phyloP scores from a whole-genome alignment of 192 early-diverging fungal species.

The Coemansia sp. region DNA sequence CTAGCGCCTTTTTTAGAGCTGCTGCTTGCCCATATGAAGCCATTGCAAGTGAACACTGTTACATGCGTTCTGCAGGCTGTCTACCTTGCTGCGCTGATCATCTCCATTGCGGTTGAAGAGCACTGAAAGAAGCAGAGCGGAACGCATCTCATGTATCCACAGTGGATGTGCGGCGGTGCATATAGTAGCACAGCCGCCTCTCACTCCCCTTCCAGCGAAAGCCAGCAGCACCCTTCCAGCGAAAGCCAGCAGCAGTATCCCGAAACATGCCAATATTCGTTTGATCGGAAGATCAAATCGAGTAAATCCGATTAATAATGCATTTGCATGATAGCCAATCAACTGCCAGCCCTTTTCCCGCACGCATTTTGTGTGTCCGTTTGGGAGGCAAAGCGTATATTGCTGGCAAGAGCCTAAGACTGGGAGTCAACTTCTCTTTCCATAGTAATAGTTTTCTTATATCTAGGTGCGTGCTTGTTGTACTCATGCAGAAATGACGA shows the following conservation, averaged over 20 bases:
- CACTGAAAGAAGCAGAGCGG: not conserved
- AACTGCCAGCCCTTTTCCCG: not conserved
- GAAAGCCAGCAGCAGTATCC: no score
- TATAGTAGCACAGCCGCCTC: not conserved
- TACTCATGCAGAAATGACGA: constrained; percentile 6
- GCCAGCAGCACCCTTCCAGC: no score
- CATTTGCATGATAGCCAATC: no score
- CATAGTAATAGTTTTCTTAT: constrained; percentile 20
- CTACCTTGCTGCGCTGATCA: not conserved
- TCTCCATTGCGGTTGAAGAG: not conserved
- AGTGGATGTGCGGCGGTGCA: not conserved
- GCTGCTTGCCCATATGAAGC: not conserved
- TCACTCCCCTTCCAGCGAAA: no score
- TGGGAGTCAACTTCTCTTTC: constrained; percentile 9
- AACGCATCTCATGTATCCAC: not conserved
- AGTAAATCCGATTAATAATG: no score
- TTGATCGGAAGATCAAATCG: no score
- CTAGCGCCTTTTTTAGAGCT: no score
- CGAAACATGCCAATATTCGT: no score
- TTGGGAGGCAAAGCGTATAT: not conserved
- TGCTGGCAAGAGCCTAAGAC: not conserved
- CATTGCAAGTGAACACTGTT: not conserved
- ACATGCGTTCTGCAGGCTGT: constrained; percentile 2
- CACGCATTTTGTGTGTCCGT: not conserved
- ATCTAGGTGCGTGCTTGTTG: constrained; percentile 23